Base-by-base conservation (phyloP, 306 rosid genomes). In the Purshia tridentata region DNA sequence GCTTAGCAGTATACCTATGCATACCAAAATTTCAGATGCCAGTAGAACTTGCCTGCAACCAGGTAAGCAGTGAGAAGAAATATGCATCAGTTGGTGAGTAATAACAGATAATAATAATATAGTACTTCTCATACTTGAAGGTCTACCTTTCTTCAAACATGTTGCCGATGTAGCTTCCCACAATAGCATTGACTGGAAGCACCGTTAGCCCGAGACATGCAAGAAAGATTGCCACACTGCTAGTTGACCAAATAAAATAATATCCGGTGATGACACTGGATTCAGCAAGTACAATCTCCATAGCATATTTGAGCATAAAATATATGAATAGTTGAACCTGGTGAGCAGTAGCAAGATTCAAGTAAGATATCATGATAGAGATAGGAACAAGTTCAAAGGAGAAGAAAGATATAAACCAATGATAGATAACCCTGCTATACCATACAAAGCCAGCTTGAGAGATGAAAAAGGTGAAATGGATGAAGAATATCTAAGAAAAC, bases 191-290 rank as follows among this genome's bases (percentile, higher is more conserved):
- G n/a, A 93, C 87, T 0, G 98, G 98, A 73, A 93, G 93, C 71
- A 93, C 98, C 14, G 98, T 93, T 81, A 93, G 75, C 53, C 98
- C 98, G 65, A 93, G 96, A 80, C 93, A 87, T 20, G 98, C 98
- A 72, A 93, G 98, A 83, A 93, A 93, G 76, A 87, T 70, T n/a
- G 98, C 97, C 65, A 93, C 97, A 5, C 77, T 82, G 80, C 92
- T 82, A 9, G 96, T 90, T 47, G 96, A 78, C 98, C 98, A 93
- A 23, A 80, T 60, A 75, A 93, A 90, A 82, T 93, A 93, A 83
- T 93, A 86, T 42, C 95, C 84, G 9, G 98, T 89, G 78, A 93
- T 55, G 69, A 93, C 91, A 79, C 97, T 93, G 22, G 98, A 90
- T 84, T 93, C 98, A 11, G 98, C 86, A 23, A 93, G 87, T 60